Percentiles rank a stretch among this genome's conserved stretches.
Conservation (phyloP, 2,329 filamentous ascomycete genomes). For the Colletotrichum sp. region DNA sequence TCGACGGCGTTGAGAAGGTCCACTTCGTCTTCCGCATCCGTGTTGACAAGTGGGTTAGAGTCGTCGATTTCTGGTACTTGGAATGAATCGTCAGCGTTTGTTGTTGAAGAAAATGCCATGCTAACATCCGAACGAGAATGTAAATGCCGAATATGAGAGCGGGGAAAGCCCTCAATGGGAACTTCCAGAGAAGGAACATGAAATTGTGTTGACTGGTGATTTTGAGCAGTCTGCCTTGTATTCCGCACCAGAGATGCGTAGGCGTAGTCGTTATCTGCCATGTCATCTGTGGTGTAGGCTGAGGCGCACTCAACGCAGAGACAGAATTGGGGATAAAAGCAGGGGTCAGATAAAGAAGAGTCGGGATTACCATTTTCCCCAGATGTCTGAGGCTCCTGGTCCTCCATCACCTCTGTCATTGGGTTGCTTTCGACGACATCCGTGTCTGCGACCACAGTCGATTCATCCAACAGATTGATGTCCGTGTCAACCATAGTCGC, state of each 20-base stretch:
- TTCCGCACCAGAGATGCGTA: background rate
- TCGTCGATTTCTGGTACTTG: constrained; percentile 28
- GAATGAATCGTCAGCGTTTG: constrained; percentile 28
- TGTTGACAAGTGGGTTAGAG: constrained; percentile 28
- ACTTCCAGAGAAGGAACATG: background rate
- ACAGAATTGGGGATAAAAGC: constrained; percentile 15
- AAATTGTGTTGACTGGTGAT: background rate
- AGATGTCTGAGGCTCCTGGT: background rate
- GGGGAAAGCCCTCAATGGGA: background rate
- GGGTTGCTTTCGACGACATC: background rate
- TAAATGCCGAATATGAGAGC: background rate
- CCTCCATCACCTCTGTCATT: background rate
- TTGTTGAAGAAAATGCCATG: constrained; percentile 24
- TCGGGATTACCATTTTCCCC: constrained; percentile 17
- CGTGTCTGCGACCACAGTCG: background rate
- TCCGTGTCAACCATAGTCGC: constrained; percentile 10
- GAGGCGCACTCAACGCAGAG: constrained; percentile 7
- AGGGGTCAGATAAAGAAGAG: background rate
- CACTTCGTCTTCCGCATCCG: constrained; percentile 18
- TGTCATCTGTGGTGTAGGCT: background rate
- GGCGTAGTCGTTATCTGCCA: constrained; percentile 10
- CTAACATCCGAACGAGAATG: constrained; percentile 20
- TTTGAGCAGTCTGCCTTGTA: background rate
- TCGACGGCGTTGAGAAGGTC: background rate
- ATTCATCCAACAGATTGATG: background rate